Conservation (phyloP, 352 stramenopile species). For the Pythium aquatile region DNA sequence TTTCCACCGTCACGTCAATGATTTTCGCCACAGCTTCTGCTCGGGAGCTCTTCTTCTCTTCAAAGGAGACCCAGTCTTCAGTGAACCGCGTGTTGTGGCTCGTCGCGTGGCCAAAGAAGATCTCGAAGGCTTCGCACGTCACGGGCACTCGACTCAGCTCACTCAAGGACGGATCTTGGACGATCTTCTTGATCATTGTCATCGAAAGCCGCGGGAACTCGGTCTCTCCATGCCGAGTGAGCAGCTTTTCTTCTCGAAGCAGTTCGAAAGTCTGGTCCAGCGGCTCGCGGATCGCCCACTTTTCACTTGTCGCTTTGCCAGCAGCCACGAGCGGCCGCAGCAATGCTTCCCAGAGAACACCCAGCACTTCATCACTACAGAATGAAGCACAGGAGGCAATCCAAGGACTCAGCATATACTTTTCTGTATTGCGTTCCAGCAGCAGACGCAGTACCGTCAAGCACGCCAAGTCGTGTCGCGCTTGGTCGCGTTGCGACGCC, state of each 20-base stretch:
- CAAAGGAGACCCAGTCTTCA: constrained; percentile 26
- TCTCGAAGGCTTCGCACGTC: constrained; percentile 43
- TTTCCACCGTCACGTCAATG: constrained; percentile 11
- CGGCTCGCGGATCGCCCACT: constrained; percentile 17
- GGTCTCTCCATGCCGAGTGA: constrained; percentile 10
- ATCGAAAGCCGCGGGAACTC: constrained; percentile 22
- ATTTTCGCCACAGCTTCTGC: constrained; percentile 15
- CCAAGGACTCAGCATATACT: constrained; percentile 71
- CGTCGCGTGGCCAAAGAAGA: constrained; percentile 45
- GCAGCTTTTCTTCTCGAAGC: constrained; percentile 22
- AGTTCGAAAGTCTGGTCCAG: constrained; percentile 29
- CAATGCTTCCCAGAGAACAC: constrained; percentile 45
- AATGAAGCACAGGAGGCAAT: constrained; percentile 60
- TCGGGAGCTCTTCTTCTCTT: constrained; percentile 5
- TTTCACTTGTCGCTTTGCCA: constrained; percentile 2
- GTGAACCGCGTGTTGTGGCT: constrained; percentile 45
- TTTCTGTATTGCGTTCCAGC: constrained; percentile 72
- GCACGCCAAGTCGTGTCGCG: constrained; percentile 64
- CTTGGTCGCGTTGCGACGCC: constrained; percentile 17
- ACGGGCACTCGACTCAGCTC: constrained; percentile 9
- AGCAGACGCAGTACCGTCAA: constrained; percentile 71
- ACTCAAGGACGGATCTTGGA: constrained; percentile 4
- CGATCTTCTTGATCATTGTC: constrained; percentile 24
- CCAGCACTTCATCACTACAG: constrained; percentile 56
- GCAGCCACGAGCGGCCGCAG: constrained; percentile 23